Percentiles rank a stretch among this genome's conserved stretches.
Evolutionary conservation across 75 land plant species (phyloP).

Genomic region (Pinus albicaulis): DNA sequence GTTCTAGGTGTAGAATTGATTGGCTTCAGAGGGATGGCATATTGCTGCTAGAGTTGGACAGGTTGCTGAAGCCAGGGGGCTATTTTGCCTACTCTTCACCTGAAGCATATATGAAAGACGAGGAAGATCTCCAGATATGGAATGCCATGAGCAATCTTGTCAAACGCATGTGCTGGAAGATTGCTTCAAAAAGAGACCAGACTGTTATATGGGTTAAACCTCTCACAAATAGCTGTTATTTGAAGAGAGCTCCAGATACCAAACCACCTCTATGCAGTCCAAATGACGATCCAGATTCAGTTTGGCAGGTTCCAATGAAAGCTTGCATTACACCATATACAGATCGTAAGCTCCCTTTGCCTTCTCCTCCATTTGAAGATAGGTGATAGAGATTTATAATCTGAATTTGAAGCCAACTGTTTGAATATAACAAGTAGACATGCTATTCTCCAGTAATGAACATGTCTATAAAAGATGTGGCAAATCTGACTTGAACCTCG

Average conservation of each 20-base stretch:
- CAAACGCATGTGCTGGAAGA: slow-evolving; percentile 81
- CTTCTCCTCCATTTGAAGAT: neutral
- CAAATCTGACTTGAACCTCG: neutral
- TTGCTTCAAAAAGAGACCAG: slow-evolving; percentile 72
- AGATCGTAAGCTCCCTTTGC: slow-evolving; percentile 38
- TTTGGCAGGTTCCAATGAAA: slow-evolving; percentile 69
- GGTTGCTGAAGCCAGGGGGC: slow-evolving; percentile 87
- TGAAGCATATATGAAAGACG: slow-evolving; percentile 83
- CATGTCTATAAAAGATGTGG: neutral
- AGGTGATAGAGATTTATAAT: neutral
- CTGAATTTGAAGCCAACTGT: neutral
- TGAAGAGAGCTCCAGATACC: slow-evolving; percentile 55
- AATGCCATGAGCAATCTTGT: slow-evolving; percentile 70
- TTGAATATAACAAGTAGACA: neutral
- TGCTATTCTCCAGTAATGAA: neutral
- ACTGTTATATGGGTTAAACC: slow-evolving; percentile 89
- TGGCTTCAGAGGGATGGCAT: slow-evolving; percentile 92
- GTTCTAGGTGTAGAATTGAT: slow-evolving; percentile 93
- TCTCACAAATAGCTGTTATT: slow-evolving; percentile 72
- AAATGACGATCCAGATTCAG: slow-evolving; percentile 68
- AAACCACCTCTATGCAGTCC: slow-evolving; percentile 66
- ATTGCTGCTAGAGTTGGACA: slow-evolving; percentile 81
- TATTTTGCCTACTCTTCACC: slow-evolving; percentile 95
- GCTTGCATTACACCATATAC: slow-evolving; percentile 75
- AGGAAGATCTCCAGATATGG: slow-evolving; percentile 73